Base-by-base conservation (phyloP, 2,329 filamentous ascomycete genomes). In the Botryotinia narcissicola region DNA sequence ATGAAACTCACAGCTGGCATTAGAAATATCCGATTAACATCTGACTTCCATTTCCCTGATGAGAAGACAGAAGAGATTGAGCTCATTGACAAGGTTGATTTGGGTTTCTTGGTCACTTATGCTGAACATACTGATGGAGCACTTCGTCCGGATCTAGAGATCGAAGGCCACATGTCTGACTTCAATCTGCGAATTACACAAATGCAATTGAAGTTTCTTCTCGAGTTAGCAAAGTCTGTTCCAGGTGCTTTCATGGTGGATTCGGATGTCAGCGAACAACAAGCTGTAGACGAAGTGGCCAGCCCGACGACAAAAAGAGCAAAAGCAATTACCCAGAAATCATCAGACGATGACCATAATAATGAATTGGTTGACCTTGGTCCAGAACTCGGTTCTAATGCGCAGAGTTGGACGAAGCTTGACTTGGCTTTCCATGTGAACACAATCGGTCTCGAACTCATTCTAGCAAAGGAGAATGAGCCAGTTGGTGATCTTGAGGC, bases 31-130 rank as follows among this genome's bases (percentile, higher is more conserved):
- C 91, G 93, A 48, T 85, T 99, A 42, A 98, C 94, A 0, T 98
- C 95, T 0, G 91, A 93, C 72, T 94, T 98, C 79, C 89, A 97
- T 80, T 98, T 97, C 78, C 82, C 89, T 0, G 86, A 90, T 3
- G 88, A 90, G 48, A 83, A 88, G 73, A 89, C 89, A 0, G 96
- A 99, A 82, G 94, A 97, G 81, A 86, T 99, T 12, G 94, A 99
- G 81, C 92, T 99, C 85, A 97, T 99, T 78, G 95, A 99, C 79
- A 94, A 98, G 78, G 94, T 99, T 20, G 96, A 99, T 81, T 85
- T 99, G 37, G 93, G 93, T 66, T 98, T 99, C 83, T 93, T 93
- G 75, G 91, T 99, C 76, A 97, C 92, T 3, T 95, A 98, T 82
- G 89, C 95, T 0, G 95, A 98, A 80, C 96, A 99, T 80, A 90